A percentile compares a stretch with the other conserved stretches of the same genome.
Conservation (phyloP, 768 basidiomycete genomes). For the Neoboletus subvelutipes region DNA sequence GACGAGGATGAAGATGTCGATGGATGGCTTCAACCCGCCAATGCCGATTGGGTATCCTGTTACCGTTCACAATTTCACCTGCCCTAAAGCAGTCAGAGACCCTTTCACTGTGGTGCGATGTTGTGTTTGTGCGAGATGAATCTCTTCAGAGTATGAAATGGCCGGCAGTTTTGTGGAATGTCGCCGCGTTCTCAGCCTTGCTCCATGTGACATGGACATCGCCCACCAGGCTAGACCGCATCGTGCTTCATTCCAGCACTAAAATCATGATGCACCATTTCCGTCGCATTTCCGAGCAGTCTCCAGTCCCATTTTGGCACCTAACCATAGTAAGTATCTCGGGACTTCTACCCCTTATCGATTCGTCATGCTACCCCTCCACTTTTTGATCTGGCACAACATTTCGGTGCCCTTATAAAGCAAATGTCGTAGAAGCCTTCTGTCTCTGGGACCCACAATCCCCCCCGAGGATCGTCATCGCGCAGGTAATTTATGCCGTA, state of each 20-base stretch:
- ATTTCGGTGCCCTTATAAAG: slow-evolving; percentile 33
- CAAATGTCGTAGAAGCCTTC: slow-evolving; percentile 13
- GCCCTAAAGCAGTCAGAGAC: slow-evolving; percentile 35
- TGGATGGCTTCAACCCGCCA: slow-evolving; percentile 22
- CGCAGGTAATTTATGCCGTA: slow-evolving; percentile 33
- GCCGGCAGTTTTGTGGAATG: slow-evolving; percentile 1
- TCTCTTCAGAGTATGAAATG: slow-evolving; percentile 14
- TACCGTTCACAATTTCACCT: slow-evolving; percentile 24
- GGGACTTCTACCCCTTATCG: slow-evolving; percentile 32
- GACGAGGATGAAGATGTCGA: slow-evolving; percentile 52
- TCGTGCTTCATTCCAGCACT: slow-evolving; percentile 18
- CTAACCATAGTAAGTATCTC: slow-evolving; percentile 18
- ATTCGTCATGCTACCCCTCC: slow-evolving; percentile 22
- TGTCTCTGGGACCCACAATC: slow-evolving; percentile 34
- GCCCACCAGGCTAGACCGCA: slow-evolving; percentile 8
- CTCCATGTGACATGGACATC: slow-evolving; percentile 7
- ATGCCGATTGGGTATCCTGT: slow-evolving; percentile 16
- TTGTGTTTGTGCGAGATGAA: slow-evolving; percentile 5
- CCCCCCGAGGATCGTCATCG: slow-evolving; percentile 31
- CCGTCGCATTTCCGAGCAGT: slow-evolving; percentile 25
- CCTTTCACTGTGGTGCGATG: slow-evolving; percentile 28
- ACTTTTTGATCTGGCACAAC: slow-evolving; percentile 24
- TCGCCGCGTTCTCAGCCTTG: slow-evolving; percentile 14
- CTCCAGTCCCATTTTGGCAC: slow-evolving; percentile 19
- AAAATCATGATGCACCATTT: slow-evolving; percentile 24